Evolutionary conservation across 1,284 basidiomycete genomes (phyloP).

Genomic region (Irpex lacteus): DNA sequence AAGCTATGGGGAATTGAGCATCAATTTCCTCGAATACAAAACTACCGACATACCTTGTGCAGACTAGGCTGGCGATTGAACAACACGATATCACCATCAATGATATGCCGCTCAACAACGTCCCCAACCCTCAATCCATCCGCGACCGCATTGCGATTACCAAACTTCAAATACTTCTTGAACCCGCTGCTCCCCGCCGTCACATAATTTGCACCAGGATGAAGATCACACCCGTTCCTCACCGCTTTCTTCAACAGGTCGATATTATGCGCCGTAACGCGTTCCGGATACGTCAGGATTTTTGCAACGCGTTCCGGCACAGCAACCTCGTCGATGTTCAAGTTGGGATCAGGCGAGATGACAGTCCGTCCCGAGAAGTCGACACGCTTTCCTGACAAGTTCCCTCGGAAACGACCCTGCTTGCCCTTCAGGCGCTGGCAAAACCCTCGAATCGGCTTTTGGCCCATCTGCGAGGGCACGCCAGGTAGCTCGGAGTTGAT

Average conservation of each 20-base stretch:
- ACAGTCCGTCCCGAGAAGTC: slow-evolving; percentile 99
- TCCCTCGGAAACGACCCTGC: slow-evolving; percentile 98
- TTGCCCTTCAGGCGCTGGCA: slow-evolving; percentile 99
- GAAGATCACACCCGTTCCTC: slow-evolving; percentile 86
- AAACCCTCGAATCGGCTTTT: slow-evolving; percentile 94
- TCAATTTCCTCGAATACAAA: not conserved
- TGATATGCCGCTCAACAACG: slow-evolving; percentile 90
- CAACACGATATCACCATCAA: slow-evolving; percentile 95
- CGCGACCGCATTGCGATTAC: slow-evolving; percentile 72
- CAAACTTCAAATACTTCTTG: slow-evolving; percentile 88
- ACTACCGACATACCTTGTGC: slow-evolving; percentile 65
- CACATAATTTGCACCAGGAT: slow-evolving; percentile 97
- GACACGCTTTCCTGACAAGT: slow-evolving; percentile 98
- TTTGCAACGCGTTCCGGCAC: slow-evolving; percentile 97
- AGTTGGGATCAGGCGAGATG: slow-evolving; percentile 97
- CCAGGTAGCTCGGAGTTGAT: slow-evolving; percentile 98
- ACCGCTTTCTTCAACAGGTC: slow-evolving; percentile 77
- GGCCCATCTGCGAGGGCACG: slow-evolving; percentile 78
- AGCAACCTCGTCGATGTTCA: slow-evolving; percentile 97
- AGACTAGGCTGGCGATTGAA: slow-evolving; percentile 99
- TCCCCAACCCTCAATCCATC: slow-evolving; percentile 83
- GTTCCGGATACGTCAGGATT: slow-evolving; percentile 94
- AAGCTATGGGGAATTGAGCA: slow-evolving; percentile 52
- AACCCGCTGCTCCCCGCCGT: slow-evolving; percentile 72
- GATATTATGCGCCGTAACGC: slow-evolving; percentile 93